Percentiles rank a stretch among this genome's conserved stretches.
These are phyloP conservation scores for Murraya paniculata DNA, from an alignment of 345 rosid genomes.

Conservation along the genomic window DNA sequence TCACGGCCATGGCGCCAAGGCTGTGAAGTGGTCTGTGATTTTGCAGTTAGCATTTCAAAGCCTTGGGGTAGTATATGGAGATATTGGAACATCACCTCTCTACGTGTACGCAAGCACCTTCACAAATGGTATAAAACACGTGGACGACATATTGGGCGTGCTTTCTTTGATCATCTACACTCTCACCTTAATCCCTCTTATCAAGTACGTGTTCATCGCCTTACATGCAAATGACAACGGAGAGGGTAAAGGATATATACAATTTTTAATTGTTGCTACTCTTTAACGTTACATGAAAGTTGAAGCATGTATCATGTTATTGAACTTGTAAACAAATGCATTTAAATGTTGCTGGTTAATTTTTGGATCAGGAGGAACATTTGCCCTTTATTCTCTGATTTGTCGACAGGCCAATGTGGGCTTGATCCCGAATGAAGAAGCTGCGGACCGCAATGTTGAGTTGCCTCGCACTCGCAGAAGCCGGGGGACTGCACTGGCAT, in stretches of 20 bases:
- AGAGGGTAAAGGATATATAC: slow-evolving; percentile 24
- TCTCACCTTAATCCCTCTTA: slow-evolving; percentile 46
- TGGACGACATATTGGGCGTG: slow-evolving; percentile 51
- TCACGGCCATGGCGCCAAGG: slow-evolving; percentile 28
- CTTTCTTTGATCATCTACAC: slow-evolving; percentile 57
- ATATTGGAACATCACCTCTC: slow-evolving; percentile 60
- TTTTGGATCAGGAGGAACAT: slow-evolving; percentile 39
- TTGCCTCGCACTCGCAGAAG: slow-evolving; percentile 10
- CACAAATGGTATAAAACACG: slow-evolving; percentile 27
- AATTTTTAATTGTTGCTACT: too few relatives aligned
- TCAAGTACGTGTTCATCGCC: slow-evolving; percentile 53
- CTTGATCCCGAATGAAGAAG: slow-evolving; percentile 46
- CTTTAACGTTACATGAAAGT: too few relatives aligned
- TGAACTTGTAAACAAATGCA: background rate
- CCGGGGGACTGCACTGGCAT: slow-evolving; percentile 21
- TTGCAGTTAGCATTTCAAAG: slow-evolving; percentile 58
- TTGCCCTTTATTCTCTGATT: slow-evolving; percentile 48
- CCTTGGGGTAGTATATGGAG: slow-evolving; percentile 58
- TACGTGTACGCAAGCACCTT: slow-evolving; percentile 44
- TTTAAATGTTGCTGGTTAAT: too few relatives aligned
- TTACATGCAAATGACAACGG: slow-evolving; percentile 55
- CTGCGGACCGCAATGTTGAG: slow-evolving; percentile 34
- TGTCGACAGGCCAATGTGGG: slow-evolving; percentile 46
- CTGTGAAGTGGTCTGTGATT: slow-evolving; percentile 30
- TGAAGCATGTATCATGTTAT: background rate